These are phyloP conservation scores for Cryomyces antarcticus DNA, from an alignment of 495 filamentous ascomycete species.

Conservation along the genomic window DNA sequence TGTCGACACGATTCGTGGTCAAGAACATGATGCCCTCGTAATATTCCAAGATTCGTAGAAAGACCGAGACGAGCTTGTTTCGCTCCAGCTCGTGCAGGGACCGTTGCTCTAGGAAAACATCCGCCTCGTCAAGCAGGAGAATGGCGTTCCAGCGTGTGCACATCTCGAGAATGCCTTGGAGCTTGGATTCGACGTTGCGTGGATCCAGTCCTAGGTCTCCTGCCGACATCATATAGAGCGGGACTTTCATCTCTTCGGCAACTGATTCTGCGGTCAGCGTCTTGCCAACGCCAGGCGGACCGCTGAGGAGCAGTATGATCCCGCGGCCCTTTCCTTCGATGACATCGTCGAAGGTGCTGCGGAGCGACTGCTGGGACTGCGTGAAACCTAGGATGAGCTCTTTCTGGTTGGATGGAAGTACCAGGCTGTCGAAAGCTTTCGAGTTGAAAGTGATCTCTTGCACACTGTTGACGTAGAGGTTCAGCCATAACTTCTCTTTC, in stretches of 20 bases:
- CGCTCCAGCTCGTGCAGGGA: constrained; percentile 19
- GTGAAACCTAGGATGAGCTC: constrained; percentile 32
- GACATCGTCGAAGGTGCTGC: constrained; percentile 27
- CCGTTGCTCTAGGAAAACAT: constrained; percentile 40
- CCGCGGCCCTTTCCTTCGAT: constrained; percentile 30
- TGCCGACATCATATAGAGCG: constrained; percentile 21
- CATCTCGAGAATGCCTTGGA: constrained; percentile 21
- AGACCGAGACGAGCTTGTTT: constrained; percentile 24
- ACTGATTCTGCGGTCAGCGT: constrained; percentile 21
- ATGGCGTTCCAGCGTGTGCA: constrained; percentile 24
- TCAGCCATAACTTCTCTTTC: constrained; percentile 26
- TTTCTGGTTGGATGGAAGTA: constrained; percentile 24
- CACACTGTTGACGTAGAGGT: constrained; percentile 22
- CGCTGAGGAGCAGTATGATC: constrained; percentile 20
- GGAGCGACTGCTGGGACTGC: constrained; percentile 23
- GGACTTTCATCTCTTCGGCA: constrained; percentile 20
- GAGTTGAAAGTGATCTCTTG: constrained; percentile 21
- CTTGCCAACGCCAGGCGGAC: constrained; percentile 21
- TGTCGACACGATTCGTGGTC: constrained; percentile 19
- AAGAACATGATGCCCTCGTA: constrained; percentile 43
- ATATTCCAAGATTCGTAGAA: constrained; percentile 32
- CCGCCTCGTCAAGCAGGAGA: constrained; percentile 43
- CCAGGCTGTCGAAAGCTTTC: constrained; percentile 25
- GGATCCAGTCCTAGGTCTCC: constrained; percentile 20
- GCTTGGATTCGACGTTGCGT: constrained; percentile 15